Evolutionary conservation across 2,329 filamentous ascomycete genomes (phyloP), one percentile per base, ranked within the genome.

Genomic region (Zasmidium cellare): DNA sequence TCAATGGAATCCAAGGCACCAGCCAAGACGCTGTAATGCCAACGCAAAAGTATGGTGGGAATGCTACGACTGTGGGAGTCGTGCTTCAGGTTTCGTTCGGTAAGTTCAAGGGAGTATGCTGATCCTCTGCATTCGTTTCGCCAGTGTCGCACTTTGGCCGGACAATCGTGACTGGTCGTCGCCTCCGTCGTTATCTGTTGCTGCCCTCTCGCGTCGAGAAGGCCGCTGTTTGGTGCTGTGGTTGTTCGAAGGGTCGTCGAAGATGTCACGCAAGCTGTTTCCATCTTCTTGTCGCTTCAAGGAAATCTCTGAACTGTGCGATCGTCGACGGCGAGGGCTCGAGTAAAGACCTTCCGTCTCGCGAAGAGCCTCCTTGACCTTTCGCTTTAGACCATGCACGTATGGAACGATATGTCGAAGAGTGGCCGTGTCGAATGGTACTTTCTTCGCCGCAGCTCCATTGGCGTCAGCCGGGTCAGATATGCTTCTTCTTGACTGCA

Each of bases 361-460:
- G 46, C 78, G 74, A 54, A 80, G 66, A 1, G 73, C 73, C 50
- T 78, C 76, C 65, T 80, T 80, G 50, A 80, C 78, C 65, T 76
- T 77, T 35, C 76, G 77, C 56, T 76, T 79, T 56, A 81, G 70
- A 9, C 74, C 75, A 57, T 73, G 77, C 45, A 81, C 79, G 63
- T 81, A 80, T 3, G 79, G 79, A 23, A 88, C 85, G 56, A 88
- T 83, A 67, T 86, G 82, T 63, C 81, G 79, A 14, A 88, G 77
- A 46, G 85, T 87, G 23, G 82, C 82, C 2, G 85, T 87, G 66
- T 87, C 85, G 67, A 88, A 88, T 0, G 84, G 83, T n/a, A 87
- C 80, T 65, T 87, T 87, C 64, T 79, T 79, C 46, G 53, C 28
- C n/a, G 41, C 19, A 9, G 44, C n/a, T 28, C 65, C 51, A 16